Conservation (phyloP, 2,329 filamentous ascomycete genomes). For the Fulvia fulva region DNA sequence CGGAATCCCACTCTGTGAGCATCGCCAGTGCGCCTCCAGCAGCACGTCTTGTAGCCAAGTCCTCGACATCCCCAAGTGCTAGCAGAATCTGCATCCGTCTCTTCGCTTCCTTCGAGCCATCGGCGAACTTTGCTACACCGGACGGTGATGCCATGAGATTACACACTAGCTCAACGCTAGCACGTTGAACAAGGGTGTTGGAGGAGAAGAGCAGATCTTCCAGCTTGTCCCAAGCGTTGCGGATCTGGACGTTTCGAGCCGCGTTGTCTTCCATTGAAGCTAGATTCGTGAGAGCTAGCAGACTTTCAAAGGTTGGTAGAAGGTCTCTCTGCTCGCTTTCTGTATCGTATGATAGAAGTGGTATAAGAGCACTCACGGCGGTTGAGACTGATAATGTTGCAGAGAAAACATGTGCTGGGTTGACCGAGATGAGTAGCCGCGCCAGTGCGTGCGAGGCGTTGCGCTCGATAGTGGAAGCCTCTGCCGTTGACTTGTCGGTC, state of each 20-base stretch:
- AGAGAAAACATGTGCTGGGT: slow-evolving; percentile 70
- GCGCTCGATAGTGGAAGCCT: slow-evolving; percentile 30
- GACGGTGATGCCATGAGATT: slow-evolving; percentile 73
- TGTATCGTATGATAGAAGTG: slow-evolving; percentile 66
- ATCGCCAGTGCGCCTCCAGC: slow-evolving; percentile 86
- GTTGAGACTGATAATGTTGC: slow-evolving; percentile 67
- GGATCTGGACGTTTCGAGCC: slow-evolving; percentile 65
- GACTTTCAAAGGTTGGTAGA: slow-evolving; percentile 81
- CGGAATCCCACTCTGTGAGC: slow-evolving; percentile 72
- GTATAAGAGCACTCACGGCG: slow-evolving; percentile 76
- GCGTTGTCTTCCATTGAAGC: slow-evolving; percentile 67
- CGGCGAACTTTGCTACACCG: slow-evolving; percentile 66
- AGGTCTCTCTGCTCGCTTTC: slow-evolving; percentile 63
- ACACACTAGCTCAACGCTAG: slow-evolving; percentile 83
- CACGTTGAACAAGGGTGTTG: slow-evolving; percentile 73
- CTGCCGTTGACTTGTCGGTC: slow-evolving; percentile 35
- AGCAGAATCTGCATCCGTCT: slow-evolving; percentile 78
- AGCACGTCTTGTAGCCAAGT: slow-evolving; percentile 71
- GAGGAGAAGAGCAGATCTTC: slow-evolving; percentile 80
- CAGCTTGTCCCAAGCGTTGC: slow-evolving; percentile 65
- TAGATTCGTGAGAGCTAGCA: slow-evolving; percentile 91
- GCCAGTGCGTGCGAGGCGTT: slow-evolving; percentile 35
- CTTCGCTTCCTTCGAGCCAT: slow-evolving; percentile 61
- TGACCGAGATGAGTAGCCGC: slow-evolving; percentile 64
- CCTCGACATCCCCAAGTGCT: slow-evolving; percentile 82